phyloP scores from a whole-genome alignment of 768 basidiomycete species.

The Neoboletus magnificus region DNA sequence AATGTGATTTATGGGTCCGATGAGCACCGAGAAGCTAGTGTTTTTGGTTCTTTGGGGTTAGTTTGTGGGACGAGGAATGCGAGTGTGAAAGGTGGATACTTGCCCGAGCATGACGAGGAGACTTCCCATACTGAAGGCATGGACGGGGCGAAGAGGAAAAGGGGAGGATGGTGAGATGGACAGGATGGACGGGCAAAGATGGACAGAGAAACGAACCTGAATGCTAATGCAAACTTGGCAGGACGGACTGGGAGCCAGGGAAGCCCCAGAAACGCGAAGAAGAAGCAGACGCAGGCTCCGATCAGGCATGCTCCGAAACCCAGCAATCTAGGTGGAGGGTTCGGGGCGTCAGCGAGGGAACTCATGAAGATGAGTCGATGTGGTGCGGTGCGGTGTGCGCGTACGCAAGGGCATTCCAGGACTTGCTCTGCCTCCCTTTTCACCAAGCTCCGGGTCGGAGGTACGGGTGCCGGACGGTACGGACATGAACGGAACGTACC shows the following conservation, averaged over 20 bases:
- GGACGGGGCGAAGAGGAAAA: not conserved
- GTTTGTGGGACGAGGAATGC: not conserved
- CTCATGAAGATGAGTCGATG: not conserved
- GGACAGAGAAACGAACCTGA: constrained; percentile 48
- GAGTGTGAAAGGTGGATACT: constrained; percentile 20
- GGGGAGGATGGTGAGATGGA: not conserved
- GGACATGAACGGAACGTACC: constrained; percentile 40
- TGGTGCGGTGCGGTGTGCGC: not conserved
- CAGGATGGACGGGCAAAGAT: accelerated
- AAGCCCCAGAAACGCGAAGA: constrained; percentile 81
- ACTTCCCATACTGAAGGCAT: constrained; percentile 64
- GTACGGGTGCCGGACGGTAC: not conserved
- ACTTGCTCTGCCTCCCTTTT: not conserved
- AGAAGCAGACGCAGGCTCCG: constrained; percentile 92
- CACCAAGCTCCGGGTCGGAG: not conserved
- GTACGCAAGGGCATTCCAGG: not conserved
- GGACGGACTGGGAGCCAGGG: constrained; percentile 70
- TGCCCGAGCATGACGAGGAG: constrained; percentile 96
- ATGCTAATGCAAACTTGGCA: constrained; percentile 86
- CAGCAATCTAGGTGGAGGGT: constrained; percentile 54
- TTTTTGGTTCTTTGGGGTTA: not conserved
- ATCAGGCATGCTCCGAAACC: constrained; percentile 88
- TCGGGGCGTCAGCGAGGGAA: not conserved
- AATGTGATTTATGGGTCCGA: constrained; percentile 88
- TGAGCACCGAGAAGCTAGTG: constrained; percentile 72